Evolutionary conservation across 495 filamentous ascomycete species (phyloP).

Genomic region (Podospora comata): DNA sequence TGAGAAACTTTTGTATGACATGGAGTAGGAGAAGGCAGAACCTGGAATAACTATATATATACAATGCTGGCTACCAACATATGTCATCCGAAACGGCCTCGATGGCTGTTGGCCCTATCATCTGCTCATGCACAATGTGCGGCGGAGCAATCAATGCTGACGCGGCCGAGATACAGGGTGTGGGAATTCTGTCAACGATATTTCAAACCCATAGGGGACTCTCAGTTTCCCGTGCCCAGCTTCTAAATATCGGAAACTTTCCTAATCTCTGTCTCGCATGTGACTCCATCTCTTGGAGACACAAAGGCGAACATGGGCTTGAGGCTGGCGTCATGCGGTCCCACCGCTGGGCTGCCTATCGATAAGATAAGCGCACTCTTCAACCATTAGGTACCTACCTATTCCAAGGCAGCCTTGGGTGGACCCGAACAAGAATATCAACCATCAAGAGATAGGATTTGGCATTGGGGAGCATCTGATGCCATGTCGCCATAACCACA

Average conservation of each 20-base stretch:
- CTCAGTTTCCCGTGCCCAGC: not conserved
- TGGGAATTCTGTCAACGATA: no score
- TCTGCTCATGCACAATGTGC: not conserved
- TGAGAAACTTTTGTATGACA: not conserved
- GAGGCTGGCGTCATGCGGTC: not conserved
- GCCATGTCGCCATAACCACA: not conserved
- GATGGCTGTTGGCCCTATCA: not conserved
- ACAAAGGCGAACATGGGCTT: not conserved
- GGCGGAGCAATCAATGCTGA: no score
- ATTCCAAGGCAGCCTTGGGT: not conserved
- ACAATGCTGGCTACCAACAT: not conserved
- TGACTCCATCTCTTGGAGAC: not conserved
- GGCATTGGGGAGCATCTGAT: not conserved
- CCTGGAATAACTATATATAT: no score
- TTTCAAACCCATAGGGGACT: no score
- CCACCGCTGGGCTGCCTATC: not conserved
- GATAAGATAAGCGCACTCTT: slow-evolving; percentile 1
- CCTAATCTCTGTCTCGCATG: not conserved
- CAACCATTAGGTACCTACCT: not conserved
- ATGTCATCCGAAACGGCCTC: not conserved
- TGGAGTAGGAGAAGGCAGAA: no score
- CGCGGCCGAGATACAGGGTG: no score
- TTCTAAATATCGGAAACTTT: not conserved
- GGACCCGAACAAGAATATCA: not conserved
- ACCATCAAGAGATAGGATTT: not conserved